Percentiles rank a stretch among this genome's conserved stretches.
These are phyloP conservation scores for Angophora floribunda DNA, from an alignment of 345 rosid species.

Conservation along the genomic window DNA sequence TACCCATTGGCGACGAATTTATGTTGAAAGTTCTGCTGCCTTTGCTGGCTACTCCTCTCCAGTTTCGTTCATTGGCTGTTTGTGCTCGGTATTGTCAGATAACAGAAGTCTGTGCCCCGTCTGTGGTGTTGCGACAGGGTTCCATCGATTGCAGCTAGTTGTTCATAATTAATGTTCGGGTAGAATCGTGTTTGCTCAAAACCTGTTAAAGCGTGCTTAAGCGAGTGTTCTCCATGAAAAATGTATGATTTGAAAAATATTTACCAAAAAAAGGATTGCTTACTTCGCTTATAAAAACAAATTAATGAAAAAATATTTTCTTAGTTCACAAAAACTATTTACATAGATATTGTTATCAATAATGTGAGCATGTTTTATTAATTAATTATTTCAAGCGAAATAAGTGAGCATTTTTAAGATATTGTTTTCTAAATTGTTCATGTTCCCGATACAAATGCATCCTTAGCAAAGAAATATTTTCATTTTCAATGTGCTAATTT, in stretches of 20 bases:
- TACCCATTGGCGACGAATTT: background rate
- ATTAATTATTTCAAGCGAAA: too few relatives aligned
- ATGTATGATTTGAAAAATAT: too few relatives aligned
- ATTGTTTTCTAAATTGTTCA: rapidly evolving
- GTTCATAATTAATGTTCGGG: background rate
- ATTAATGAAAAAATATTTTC: too few relatives aligned
- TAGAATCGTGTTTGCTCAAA: background rate
- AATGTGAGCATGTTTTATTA: too few relatives aligned
- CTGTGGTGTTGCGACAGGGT: background rate
- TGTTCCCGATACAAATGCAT: rapidly evolving
- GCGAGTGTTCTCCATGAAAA: too few relatives aligned
- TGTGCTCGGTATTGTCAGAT: background rate
- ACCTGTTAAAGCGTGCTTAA: too few relatives aligned
- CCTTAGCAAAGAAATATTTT: background rate
- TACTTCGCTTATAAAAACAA: rapidly evolving
- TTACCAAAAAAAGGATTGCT: background rate
- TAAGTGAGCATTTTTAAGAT: rapidly evolving
- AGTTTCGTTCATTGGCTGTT: background rate
- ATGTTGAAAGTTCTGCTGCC: background rate
- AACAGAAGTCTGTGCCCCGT: background rate
- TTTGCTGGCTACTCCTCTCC: background rate
- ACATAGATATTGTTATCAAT: too few relatives aligned
- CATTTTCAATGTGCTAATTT: background rate
- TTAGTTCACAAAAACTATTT: too few relatives aligned
- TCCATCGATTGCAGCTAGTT: background rate